A percentile compares a stretch with the other conserved stretches of the same genome.
Conservation (phyloP, 306 rosid genomes). For the Oxytropis ochrocephala region DNA sequence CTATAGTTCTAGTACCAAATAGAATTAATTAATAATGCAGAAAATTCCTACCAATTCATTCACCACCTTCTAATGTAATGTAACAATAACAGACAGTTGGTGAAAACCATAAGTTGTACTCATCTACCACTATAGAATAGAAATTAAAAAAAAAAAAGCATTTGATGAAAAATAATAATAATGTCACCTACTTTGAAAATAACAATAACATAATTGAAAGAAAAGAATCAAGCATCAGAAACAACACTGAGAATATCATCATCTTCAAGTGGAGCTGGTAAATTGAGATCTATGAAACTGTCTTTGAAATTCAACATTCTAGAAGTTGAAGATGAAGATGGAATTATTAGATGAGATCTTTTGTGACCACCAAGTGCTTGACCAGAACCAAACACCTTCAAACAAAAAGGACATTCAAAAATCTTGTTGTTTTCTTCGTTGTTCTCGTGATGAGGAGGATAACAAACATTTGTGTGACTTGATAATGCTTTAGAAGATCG, state of each 20-base stretch:
- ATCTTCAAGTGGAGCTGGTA: conserved; percentile 70
- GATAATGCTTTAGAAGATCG: conserved; percentile 70
- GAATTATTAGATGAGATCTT: conserved; percentile 58
- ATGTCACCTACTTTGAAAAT: no score
- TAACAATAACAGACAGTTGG: no score
- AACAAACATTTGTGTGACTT: conserved; percentile 52
- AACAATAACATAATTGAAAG: no score
- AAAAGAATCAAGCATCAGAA: conserved; percentile 41
- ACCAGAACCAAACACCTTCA: conserved; percentile 77
- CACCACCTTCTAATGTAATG: no score
- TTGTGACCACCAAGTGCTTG: conserved; percentile 97
- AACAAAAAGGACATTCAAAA: conserved; percentile 81
- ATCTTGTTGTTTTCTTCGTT: conserved; percentile 19
- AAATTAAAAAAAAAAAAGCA: no score
- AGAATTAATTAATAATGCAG: no score
- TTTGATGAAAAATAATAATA: no score
- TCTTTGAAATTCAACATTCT: conserved; percentile 11
- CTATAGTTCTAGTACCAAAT: no score
- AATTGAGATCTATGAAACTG: conserved; percentile 80
- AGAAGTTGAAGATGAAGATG: conserved; percentile 17
- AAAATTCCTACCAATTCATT: no score
- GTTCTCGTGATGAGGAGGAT: not conserved
- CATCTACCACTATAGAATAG: no score
- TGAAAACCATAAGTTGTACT: no score
- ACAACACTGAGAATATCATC: conserved; percentile 62